phyloP scores from a whole-genome alignment of 2,329 filamentous ascomycete species.

The Chaetomium olivaceum region DNA sequence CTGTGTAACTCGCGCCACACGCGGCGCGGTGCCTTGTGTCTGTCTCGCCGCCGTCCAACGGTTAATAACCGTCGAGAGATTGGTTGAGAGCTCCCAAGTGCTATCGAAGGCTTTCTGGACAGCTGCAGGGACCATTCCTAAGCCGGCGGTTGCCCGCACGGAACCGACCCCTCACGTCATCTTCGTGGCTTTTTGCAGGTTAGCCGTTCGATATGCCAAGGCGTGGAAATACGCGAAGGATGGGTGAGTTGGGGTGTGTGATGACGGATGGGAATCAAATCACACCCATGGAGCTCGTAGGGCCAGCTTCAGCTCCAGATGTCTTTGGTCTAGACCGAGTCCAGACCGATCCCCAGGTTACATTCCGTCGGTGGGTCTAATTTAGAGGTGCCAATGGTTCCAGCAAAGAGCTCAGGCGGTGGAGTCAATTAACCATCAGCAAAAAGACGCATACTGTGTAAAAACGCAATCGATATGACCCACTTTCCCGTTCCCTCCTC shows the following conservation, averaged over 20 bases:
- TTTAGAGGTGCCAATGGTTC: constrained; percentile 4
- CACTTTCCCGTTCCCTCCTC: not conserved
- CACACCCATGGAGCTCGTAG: not conserved
- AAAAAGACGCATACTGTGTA: not conserved
- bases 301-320: not conserved
- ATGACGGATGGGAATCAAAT: not conserved
- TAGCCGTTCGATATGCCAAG: not conserved
- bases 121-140: not conserved
- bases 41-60: not conserved
- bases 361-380: constrained; percentile 13
- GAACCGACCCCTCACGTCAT: not conserved
- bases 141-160: not conserved
- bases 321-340: not conserved
- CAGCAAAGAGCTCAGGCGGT: not conserved
- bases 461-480: not conserved
- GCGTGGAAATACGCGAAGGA: not conserved
- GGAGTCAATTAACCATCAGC: constrained; percentile 1
- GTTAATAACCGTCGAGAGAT: not conserved
- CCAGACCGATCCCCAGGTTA: not conserved
- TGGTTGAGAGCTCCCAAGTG: not conserved
- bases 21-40: no score
- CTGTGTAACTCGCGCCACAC: no score
- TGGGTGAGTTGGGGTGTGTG: not conserved
- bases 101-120: not conserved
- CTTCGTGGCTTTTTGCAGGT: not conserved